Base-by-base conservation (phyloP, 2,329 filamentous ascomycete genomes). In the Pseudocercospora eumusae region DNA sequence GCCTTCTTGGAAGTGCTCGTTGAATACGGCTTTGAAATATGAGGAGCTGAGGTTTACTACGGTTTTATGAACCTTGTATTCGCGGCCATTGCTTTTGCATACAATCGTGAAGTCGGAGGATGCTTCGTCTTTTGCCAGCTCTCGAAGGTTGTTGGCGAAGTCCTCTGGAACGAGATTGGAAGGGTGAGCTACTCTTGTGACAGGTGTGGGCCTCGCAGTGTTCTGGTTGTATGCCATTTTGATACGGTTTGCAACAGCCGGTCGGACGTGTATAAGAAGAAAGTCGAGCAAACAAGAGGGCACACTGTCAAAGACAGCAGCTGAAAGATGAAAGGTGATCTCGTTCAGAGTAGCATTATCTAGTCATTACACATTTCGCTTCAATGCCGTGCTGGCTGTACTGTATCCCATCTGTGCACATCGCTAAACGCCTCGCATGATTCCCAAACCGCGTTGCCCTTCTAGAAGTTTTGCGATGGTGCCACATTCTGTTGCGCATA, bases 291-390 rank as follows among this genome's bases (percentile, higher is more conserved):
- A 47, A 47, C 18, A 47, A 47, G 20, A 20, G 3, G 18, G 44
- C 44, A 47, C 44, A 47, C 44, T 47, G 47, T 52, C 47, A n/a
- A 28, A 52, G 21, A 28, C 47, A 25, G 47, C 25, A 52, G 47
- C 47, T 52, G 47, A 9, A 52, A 52, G n/a, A 25, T 28, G 7
- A 25, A 52, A 31, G 23, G 31, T 52, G 4, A n/a, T 52, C 15
- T 25, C 25, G 21, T 10, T 9, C 10, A 28, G 18, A 47, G 15
- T 52, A 18, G 47, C 47, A 52, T 52, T 52, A 52, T 28, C 25
- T 28, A 28, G 21, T 31, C 47, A 52, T 52, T 52, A 52, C 11
- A 52, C 25, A 52, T 52, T 28, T 4, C 23, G 47, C 44, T 47
- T 25, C 10, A 9, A 23, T 21, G 44, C 25, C 47, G 10, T 28